Evolutionary conservation across 179 eudicot genomes (phyloP).

Genomic region (Corrigiola litoralis): DNA sequence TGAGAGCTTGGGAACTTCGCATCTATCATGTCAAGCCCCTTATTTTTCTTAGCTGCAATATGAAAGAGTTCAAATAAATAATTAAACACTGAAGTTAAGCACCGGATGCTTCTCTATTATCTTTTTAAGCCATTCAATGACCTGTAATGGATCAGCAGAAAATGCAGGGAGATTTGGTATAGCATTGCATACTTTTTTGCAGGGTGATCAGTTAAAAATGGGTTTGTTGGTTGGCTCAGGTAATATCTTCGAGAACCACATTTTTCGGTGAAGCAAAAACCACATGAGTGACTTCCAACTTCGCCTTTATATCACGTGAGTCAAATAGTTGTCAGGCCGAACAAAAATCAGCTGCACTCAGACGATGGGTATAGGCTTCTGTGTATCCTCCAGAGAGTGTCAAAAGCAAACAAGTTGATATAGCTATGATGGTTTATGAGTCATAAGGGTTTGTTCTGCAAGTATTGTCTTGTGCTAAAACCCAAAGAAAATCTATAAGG

Average conservation of each 20-base stretch:
- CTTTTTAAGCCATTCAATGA: conserved; percentile 43
- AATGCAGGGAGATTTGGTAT: conserved; percentile 61
- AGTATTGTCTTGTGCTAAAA: conserved; percentile 61
- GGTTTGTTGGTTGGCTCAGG: conserved; percentile 69
- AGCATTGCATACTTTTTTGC: conserved; percentile 91
- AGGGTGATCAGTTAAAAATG: conserved; percentile 72
- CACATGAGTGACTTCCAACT: conserved; percentile 90
- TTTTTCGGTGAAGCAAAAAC: conserved; percentile 75
- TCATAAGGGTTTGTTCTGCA: conserved; percentile 72
- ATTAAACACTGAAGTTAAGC: conserved; percentile 38
- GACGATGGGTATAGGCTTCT: conserved; percentile 44
- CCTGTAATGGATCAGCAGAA: conserved; percentile 58
- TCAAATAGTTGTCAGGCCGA: conserved; percentile 85
- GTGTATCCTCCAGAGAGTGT: too few species aligned
- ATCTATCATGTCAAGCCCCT: not conserved
- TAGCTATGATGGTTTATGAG: conserved; percentile 63
- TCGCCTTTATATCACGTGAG: conserved; percentile 94
- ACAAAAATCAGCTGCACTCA: conserved; percentile 66
- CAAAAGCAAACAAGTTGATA: conserved; percentile 92
- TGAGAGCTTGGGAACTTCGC: not conserved
- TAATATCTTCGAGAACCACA: conserved; percentile 68
- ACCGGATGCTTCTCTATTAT: conserved; percentile 58
- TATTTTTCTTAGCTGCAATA: not conserved
- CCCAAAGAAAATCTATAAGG: conserved; percentile 61
- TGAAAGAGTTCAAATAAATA: not conserved